A percentile compares a stretch with the other conserved stretches of the same genome.
Conservation (phyloP, 495 filamentous ascomycete species). For the Penicillium herquei region DNA sequence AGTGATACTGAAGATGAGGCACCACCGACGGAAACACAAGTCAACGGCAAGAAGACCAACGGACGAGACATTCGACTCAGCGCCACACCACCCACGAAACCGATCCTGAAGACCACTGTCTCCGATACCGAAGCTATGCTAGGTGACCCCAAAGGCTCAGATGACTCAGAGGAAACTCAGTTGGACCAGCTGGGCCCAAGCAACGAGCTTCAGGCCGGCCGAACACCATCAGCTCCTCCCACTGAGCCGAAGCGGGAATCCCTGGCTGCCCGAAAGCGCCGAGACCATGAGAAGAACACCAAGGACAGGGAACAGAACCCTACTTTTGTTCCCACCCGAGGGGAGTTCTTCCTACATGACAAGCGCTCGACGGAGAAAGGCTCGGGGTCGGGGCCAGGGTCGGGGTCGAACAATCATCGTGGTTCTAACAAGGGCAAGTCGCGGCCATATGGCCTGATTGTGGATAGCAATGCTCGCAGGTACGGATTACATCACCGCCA, state of each 20-base stretch:
- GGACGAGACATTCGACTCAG: slow-evolving; percentile 24
- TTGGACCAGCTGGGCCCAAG: slow-evolving; percentile 60
- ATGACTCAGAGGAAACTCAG: slow-evolving; percentile 57
- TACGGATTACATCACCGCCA: slow-evolving; percentile 12
- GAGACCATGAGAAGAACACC: slow-evolving; percentile 87
- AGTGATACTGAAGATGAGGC: slow-evolving; percentile 74
- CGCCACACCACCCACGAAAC: slow-evolving; percentile 30
- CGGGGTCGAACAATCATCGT: slow-evolving; percentile 66
- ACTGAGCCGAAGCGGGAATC: slow-evolving; percentile 44
- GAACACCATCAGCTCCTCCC: slow-evolving; percentile 42
- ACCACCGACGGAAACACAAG: slow-evolving; percentile 42
- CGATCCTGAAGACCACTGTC: slow-evolving; percentile 32
- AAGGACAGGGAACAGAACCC: slow-evolving; percentile 87
- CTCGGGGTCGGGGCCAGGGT: too few species aligned
- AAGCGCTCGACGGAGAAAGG: slow-evolving; percentile 66
- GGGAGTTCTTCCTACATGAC: slow-evolving; percentile 96
- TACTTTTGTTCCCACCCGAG: slow-evolving; percentile 90
- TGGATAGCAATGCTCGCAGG: slow-evolving; percentile 47
- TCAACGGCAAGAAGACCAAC: slow-evolving; percentile 38
- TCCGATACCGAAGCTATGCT: slow-evolving; percentile 88
- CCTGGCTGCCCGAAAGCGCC: slow-evolving; percentile 65
- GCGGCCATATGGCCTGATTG: slow-evolving; percentile 45
- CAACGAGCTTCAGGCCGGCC: slow-evolving; percentile 24
- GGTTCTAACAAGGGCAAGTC: slow-evolving; percentile 43
- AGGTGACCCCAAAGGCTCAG: slow-evolving; percentile 71